Conservation (phyloP, 2,329 filamentous ascomycete species). For the Aspergillus nomiae region DNA sequence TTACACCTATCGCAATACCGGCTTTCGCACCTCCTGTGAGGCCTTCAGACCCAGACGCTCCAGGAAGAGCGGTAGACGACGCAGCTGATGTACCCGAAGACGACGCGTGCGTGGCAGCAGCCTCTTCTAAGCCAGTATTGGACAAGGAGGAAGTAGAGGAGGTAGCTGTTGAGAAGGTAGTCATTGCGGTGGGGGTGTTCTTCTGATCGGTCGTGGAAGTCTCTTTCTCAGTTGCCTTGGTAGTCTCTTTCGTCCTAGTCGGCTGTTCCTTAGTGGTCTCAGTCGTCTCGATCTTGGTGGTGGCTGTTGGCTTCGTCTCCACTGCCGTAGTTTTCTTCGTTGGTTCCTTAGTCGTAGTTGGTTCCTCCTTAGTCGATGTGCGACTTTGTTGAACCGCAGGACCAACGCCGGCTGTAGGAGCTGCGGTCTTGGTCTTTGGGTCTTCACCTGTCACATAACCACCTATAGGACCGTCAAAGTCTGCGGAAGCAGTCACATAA, state of each 20-base stretch:
- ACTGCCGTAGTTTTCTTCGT: constrained; percentile 12
- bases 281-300: constrained; percentile 13
- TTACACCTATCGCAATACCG: constrained; percentile 80
- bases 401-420: constrained; percentile 30
- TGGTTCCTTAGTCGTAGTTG: constrained; percentile 8
- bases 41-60: constrained; percentile 33
- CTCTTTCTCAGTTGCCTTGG: constrained; percentile 15
- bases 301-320: constrained; percentile 17
- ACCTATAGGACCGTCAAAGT: constrained; percentile 54
- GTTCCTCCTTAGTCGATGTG: constrained; percentile 13
- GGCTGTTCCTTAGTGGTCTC: constrained; percentile 3
- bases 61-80: constrained; percentile 28
- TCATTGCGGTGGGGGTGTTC: constrained; percentile 14
- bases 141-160: constrained; percentile 20
- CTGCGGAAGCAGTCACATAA: constrained; percentile 55
- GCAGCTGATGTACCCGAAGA: constrained; percentile 22
- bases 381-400: constrained; percentile 26
- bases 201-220: constrained; percentile 19
- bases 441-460: constrained; percentile 47
- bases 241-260: constrained; percentile 13
- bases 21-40: constrained; percentile 63
- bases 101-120: constrained; percentile 14
- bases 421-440: constrained; percentile 6
- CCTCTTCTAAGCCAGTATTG: constrained; percentile 22
- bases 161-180: constrained; percentile 25